Base-by-base conservation (phyloP, 2,329 filamentous ascomycete genomes). In the Pseudocercospora eumusae region DNA sequence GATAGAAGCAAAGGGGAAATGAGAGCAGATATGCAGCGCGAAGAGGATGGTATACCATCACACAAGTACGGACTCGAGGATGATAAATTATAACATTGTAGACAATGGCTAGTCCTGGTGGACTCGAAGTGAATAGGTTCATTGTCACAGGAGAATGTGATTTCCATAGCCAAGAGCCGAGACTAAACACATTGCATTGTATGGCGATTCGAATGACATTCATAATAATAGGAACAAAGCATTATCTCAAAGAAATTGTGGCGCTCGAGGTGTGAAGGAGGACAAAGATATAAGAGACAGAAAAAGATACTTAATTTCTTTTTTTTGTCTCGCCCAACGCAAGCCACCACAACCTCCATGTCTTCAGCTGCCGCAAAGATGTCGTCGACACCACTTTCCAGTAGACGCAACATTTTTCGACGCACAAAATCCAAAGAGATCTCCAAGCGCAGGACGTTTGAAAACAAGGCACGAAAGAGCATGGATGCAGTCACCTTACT, bases 401-500 rank as follows among this genome's bases (percentile, higher is more conserved):
- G 42, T 13, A 45, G 11, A 45, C 53, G 8, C 18, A 20, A 40
- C n/a, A 18, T 42, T 15, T 36, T 53, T 28, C 49, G 15, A 31
- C 23, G 27, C 7, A 31, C 8, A n/a, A 9, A n/a, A 18, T 13
- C 23, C 23, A 2, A 18, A 10, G 49, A 20, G 3, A 53, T 1
- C 4, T 53, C 49, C 9, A 31, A 53, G 13, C 49, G 49, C 49
- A 10, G 49, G 9, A 53, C 49, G 23, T 27, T 53, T 18, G 23
- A 53, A 27, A 27, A n/a, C 23, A 18, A 20, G 20, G 15, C 23
- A 15, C 49, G 27, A 31, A 53, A 27, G 15, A 27, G 9, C 13
- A 59, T 50, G 27, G 42, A 15, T 33, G 56, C 49, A 11, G 36
- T 36, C 56, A 52, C 49, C 15, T 28, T 9, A 13, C 52, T 33